Evolutionary conservation across 164 flowering plant genomes (phyloP).

Genomic region (Aristolochia fimbriata): DNA sequence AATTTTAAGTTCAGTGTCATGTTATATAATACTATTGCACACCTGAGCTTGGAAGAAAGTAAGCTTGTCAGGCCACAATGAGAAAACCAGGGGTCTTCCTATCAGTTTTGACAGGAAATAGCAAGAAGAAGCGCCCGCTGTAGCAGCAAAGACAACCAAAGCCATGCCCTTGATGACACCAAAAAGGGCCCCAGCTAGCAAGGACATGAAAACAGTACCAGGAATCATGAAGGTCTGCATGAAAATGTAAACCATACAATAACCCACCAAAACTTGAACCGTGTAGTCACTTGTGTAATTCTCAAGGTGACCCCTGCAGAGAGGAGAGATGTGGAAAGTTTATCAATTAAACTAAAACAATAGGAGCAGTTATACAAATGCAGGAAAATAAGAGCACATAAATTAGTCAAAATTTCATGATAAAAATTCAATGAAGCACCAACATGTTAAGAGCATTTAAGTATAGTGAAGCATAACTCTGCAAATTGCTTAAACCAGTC

Average conservation of each 20-base stretch:
- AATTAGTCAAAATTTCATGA: too few species aligned
- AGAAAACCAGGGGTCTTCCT: conserved; percentile 69
- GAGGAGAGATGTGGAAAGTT: not conserved
- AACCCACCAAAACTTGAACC: conserved; percentile 73
- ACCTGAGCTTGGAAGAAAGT: conserved; percentile 85
- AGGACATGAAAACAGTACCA: conserved; percentile 91
- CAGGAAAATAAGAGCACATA: too few species aligned
- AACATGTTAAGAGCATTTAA: too few species aligned
- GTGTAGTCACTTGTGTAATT: conserved; percentile 89
- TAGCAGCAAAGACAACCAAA: conserved; percentile 80
- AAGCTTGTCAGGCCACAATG: conserved; percentile 86
- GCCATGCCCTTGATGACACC: conserved; percentile 85
- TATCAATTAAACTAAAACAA: too few species aligned
- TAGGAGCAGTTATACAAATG: too few species aligned
- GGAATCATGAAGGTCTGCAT: conserved; percentile 99
- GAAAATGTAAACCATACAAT: conserved; percentile 73
- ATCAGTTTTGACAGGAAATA: conserved; percentile 79
- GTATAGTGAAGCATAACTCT: too few species aligned
- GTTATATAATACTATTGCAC: not conserved
- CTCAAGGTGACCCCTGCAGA: conserved; percentile 73
- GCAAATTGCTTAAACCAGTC: too few species aligned
- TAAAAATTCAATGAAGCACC: too few species aligned
- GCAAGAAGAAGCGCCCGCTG: conserved; percentile 97
- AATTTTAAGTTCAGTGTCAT: not conserved
- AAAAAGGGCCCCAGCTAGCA: conserved; percentile 94